phyloP scores from a whole-genome alignment of 192 early-diverging fungal genomes.

The Coemansia sp. region DNA sequence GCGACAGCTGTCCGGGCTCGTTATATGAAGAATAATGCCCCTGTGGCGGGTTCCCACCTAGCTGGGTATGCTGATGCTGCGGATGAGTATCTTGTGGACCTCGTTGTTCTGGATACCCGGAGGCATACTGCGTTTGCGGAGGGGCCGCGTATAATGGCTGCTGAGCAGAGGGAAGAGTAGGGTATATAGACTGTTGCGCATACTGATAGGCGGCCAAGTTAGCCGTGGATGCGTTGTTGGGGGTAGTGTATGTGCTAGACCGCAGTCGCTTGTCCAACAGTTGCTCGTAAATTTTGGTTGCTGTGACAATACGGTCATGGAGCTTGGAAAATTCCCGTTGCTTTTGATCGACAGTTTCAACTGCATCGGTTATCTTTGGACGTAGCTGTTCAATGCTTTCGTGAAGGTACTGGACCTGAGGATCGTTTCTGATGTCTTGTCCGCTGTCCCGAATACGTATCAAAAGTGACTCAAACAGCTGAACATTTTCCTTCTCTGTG shows the following conservation, averaged over 20 bases:
- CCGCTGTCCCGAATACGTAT: constrained; percentile 78
- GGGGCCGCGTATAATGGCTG: constrained; percentile 36
- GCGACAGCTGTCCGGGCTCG: constrained; percentile 36
- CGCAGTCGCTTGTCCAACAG: constrained; percentile 76
- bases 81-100: constrained; percentile 17
- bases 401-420: constrained; percentile 81
- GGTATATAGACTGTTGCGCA: constrained; percentile 43
- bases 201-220: constrained; percentile 20
- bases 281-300: constrained; percentile 84
- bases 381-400: constrained; percentile 85
- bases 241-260: constrained; percentile 37
- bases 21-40: constrained; percentile 22
- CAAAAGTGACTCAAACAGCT: constrained; percentile 86
- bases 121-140: constrained; percentile 26
- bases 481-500: constrained; percentile 86
- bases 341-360: constrained; percentile 76
- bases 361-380: constrained; percentile 73
- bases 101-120: background rate
- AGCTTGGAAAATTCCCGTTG: constrained; percentile 78
- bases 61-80: constrained; percentile 23
- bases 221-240: constrained; percentile 11
- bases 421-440: constrained; percentile 72
- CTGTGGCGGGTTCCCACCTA: background rate
- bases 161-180: constrained; percentile 15
- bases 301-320: constrained; percentile 79